Base-by-base conservation (phyloP, 1,139 yeast species). In the Tardiomyces depauwii region DNA sequence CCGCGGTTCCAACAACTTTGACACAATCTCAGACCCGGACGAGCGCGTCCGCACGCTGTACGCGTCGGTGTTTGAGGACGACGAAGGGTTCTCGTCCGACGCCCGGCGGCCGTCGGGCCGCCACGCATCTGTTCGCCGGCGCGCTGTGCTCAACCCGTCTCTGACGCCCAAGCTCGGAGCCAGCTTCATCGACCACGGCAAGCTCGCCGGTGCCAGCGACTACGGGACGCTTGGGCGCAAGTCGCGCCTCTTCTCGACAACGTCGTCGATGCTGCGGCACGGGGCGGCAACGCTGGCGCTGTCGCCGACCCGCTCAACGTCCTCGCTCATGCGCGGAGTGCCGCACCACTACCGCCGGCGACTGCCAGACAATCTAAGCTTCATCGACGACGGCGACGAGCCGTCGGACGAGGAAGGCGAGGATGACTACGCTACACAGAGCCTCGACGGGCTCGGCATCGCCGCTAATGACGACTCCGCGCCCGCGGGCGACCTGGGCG, bases 221-320 rank as follows among this genome's bases (percentile, higher is more conserved):
- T 30, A 30, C 16, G 39, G 36, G 19, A 32, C 43, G 2, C 28
- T 39, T 19, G 18, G 39, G 4, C 12, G 27, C 1, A 43, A 54
- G n/a, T 36, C 28, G 2, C 43, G 55, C 11, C 45, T 49, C 19
- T 52, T 52, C 36, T 51, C 54, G 7, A 47, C 54, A 2, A 46
- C 55, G 1, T 50, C 53, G 2, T 52, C 55, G 2, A 33, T 52
- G 25, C 39, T 48, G 12, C 45, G 53, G 3, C 49, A 51, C 18
- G 50, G 48, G 2, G 27, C 45, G 12, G 47, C 42, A 11, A 33
- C 40, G 36, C 41, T 52, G 40, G 49, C 53, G 1, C 27, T 52
- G 13, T 50, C 54, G 11, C 55, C 55, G 2, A 53, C 55, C 13
- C 47, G 55, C 13, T 49, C 55, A 1, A 45, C 51, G 9, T 44